Percentiles rank a stretch among this genome's conserved stretches.
Evolutionary conservation across 75 land plant species (phyloP).

Genomic region (Cryptomeria japonica): DNA sequence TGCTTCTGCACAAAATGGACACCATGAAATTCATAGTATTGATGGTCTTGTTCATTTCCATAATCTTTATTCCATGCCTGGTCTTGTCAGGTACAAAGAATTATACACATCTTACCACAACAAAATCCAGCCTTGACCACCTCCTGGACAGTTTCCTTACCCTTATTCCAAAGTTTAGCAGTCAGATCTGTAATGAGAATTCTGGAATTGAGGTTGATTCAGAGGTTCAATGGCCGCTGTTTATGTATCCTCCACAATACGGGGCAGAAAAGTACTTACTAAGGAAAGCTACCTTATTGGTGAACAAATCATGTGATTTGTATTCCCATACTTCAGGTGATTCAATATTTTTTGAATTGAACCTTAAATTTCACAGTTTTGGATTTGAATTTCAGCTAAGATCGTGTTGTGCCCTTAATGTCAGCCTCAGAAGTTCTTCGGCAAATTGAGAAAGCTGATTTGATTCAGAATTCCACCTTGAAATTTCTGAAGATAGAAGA

Average conservation of each 20-base stretch:
- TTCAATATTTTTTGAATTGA: not conserved
- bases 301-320: not conserved
- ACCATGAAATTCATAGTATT: slow-evolving; percentile 1
- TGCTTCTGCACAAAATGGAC: not conserved
- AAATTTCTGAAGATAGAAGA: not conserved
- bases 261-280: not conserved
- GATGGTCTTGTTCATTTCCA: not conserved
- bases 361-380: not conserved
- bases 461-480: not conserved
- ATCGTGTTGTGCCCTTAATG: not conserved
- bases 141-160: not conserved
- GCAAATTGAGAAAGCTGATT: not conserved
- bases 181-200: not conserved
- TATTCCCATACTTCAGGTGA: not conserved
- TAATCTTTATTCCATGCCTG: not conserved
- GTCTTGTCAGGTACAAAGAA: not conserved
- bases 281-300: not conserved
- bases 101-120: no score
- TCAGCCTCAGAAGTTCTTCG: not conserved
- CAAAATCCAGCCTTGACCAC: not conserved
- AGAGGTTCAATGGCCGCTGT: not conserved
- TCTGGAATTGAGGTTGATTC: not conserved
- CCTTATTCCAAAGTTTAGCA: not conserved
- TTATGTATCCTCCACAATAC: not conserved
- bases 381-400: not conserved